Conservation (phyloP, 192 early-diverging fungal species). For the Mortierella hygrophila region DNA sequence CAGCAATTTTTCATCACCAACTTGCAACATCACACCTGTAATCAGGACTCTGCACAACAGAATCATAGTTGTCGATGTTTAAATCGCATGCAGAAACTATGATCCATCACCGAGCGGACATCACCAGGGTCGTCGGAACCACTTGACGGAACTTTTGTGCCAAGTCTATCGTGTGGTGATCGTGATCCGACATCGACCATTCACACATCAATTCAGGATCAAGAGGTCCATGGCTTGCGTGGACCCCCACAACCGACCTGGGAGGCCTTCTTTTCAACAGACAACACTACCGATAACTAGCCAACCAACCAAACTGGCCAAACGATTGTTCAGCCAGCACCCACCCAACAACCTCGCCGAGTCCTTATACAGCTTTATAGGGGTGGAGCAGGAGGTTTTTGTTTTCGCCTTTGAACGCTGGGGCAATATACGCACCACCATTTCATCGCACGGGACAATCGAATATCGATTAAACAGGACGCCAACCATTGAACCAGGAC, state of each 20-base stretch:
- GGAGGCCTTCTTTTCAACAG: background rate
- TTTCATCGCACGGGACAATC: background rate
- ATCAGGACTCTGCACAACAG: background rate
- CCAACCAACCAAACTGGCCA: too few relatives aligned
- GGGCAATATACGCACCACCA: too few relatives aligned
- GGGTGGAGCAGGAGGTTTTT: too few relatives aligned
- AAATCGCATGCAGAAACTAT: conserved; percentile 26
- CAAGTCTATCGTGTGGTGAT: background rate
- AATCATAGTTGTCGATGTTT: conserved; percentile 6
- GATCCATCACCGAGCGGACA: background rate
- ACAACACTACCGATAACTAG: too few relatives aligned
- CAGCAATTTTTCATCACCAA: background rate
- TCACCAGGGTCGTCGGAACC: background rate
- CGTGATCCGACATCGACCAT: conserved; percentile 6
- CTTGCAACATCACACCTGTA: background rate
- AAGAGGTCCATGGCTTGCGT: background rate
- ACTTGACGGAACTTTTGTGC: background rate
- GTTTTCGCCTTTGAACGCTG: too few relatives aligned
- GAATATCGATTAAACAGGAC: background rate
- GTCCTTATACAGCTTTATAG: too few relatives aligned
- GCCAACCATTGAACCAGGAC: background rate
- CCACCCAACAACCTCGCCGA: too few relatives aligned
- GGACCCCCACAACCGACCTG: background rate
- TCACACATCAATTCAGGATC: background rate
- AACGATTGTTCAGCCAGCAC: too few relatives aligned